Percentiles rank a stretch among this genome's conserved stretches.
phyloP scores from a whole-genome alignment of 805 yeast genomes.

The Starmera amethionina region DNA sequence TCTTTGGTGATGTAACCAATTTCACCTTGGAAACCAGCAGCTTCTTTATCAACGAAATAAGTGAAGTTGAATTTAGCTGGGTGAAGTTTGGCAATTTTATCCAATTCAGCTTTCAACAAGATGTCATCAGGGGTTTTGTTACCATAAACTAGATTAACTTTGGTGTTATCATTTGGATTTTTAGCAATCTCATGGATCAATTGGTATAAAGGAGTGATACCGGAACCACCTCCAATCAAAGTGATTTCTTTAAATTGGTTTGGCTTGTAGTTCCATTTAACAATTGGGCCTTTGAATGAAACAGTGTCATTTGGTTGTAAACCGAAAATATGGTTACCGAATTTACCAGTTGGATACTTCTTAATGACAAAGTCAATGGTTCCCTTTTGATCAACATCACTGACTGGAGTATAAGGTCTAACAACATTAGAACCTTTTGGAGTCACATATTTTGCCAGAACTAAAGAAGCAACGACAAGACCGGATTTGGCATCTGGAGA shows the following conservation, averaged over 20 bases:
- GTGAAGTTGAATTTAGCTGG: slow-evolving; percentile 71
- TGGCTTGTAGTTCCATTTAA: slow-evolving; percentile 85
- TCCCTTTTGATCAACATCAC: slow-evolving; percentile 63
- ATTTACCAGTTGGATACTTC: slow-evolving; percentile 76
- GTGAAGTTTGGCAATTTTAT: slow-evolving; percentile 49
- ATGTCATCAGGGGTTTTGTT: slow-evolving; percentile 70
- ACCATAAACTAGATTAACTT: slow-evolving; percentile 77
- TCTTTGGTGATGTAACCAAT: slow-evolving; percentile 76
- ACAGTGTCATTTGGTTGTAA: slow-evolving; percentile 75
- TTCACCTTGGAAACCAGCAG: slow-evolving; percentile 41
- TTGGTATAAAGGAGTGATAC: slow-evolving; percentile 94
- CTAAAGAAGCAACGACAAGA: slow-evolving; percentile 65
- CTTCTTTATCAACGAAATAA: slow-evolving; percentile 69
- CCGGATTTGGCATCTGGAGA: slow-evolving; percentile 63
- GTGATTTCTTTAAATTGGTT: slow-evolving; percentile 74
- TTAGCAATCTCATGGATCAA: slow-evolving; percentile 63
- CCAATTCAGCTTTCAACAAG: slow-evolving; percentile 70
- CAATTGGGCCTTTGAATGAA: slow-evolving; percentile 88
- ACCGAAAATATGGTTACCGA: slow-evolving; percentile 61
- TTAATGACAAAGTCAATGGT: slow-evolving; percentile 73
- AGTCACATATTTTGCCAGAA: slow-evolving; percentile 74
- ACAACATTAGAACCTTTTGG: slow-evolving; percentile 80
- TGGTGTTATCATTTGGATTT: slow-evolving; percentile 83
- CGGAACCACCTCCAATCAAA: slow-evolving; percentile 92
- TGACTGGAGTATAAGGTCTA: slow-evolving; percentile 73